phyloP scores from a whole-genome alignment of 2,329 filamentous ascomycete genomes.

The Beauveria sp. region DNA sequence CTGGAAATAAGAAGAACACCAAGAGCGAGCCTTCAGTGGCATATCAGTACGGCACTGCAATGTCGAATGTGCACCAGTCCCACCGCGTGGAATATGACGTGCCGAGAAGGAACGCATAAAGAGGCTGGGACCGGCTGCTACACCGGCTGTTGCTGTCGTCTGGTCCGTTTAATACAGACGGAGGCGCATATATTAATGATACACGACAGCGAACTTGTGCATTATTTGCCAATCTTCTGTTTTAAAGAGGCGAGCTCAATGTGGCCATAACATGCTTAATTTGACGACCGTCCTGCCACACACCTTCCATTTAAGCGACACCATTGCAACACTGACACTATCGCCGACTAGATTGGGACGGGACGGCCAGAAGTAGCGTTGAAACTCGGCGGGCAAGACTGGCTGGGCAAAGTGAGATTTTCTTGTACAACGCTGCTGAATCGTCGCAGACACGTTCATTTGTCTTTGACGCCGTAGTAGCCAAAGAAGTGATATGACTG shows the following conservation, averaged over 20 bases:
- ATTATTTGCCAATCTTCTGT: background rate
- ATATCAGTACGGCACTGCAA: background rate
- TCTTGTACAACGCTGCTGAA: background rate
- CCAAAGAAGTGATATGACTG: too few relatives aligned
- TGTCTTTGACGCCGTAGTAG: background rate
- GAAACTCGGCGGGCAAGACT: background rate
- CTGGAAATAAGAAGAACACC: background rate
- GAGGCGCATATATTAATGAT: too few relatives aligned
- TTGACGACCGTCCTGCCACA: background rate
- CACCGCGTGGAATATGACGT: background rate
- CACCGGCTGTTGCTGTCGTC: background rate
- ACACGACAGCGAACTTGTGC: background rate
- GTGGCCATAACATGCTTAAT: background rate
- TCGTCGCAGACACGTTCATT: too few relatives aligned
- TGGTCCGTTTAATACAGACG: background rate
- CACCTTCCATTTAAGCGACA: background rate
- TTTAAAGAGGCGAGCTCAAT: background rate
- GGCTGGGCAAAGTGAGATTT: background rate
- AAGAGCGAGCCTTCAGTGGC: background rate
- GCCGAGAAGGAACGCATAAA: background rate
- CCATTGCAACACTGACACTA: background rate
- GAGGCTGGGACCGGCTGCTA: background rate
- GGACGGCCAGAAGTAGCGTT: slow-evolving; percentile 3
- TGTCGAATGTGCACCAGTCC: background rate
- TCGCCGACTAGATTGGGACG: background rate